Percentiles rank a stretch among this genome's conserved stretches.
Conservation (phyloP, 2,329 filamentous ascomycete genomes). For the Trichoderma sp. region DNA sequence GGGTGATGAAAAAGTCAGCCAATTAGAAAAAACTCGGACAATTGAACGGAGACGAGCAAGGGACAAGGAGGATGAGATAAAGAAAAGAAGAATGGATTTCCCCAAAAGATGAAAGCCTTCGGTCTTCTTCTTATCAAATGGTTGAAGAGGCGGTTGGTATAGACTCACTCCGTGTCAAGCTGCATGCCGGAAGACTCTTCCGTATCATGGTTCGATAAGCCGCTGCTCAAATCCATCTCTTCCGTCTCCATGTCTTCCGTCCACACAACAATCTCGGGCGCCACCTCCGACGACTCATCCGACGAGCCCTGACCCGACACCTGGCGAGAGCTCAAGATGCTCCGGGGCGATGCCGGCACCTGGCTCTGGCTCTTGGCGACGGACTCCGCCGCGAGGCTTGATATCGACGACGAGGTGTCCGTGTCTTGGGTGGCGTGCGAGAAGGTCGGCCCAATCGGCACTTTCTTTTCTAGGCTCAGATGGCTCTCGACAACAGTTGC, state of each 20-base stretch:
- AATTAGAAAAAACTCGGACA: background rate
- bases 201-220: slow-evolving; percentile 31
- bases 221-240: slow-evolving; percentile 34
- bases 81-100: background rate
- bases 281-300: slow-evolving; percentile 42
- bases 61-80: background rate
- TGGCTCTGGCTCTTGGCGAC: slow-evolving; percentile 36
- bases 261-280: slow-evolving; percentile 50
- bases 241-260: slow-evolving; percentile 43
- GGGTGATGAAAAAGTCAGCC: slow-evolving; percentile 5
- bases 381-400: slow-evolving; percentile 33
- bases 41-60: background rate
- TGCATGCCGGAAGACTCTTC: slow-evolving; percentile 34
- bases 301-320: slow-evolving; percentile 40
- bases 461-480: slow-evolving; percentile 31
- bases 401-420: slow-evolving; percentile 35
- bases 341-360: slow-evolving; percentile 37
- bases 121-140: background rate
- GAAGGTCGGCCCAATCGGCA: slow-evolving; percentile 33
- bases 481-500: slow-evolving; percentile 34
- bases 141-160: background rate
- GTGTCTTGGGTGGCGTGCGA: slow-evolving; percentile 30
- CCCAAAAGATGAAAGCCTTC: background rate
- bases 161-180: slow-evolving; percentile 37
- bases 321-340: slow-evolving; percentile 36